Conservation (phyloP, 176 grass and related monocot genomes). For the Phoenix roebelenii region DNA sequence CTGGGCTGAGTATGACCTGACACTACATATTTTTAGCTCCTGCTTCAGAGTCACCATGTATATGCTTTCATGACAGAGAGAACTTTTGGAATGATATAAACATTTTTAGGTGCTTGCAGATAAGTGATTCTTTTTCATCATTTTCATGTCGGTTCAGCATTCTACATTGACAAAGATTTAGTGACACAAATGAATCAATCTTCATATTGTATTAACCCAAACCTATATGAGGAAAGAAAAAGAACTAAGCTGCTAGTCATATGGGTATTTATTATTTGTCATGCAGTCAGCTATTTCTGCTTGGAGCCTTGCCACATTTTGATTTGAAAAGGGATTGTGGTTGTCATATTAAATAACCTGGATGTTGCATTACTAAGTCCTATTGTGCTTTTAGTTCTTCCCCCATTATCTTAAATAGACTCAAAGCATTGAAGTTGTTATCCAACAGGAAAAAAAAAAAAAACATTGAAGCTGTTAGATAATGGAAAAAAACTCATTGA, state of each 20-base stretch:
- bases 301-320: no score
- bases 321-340: no score
- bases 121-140: constrained; percentile 13
- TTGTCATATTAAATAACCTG: no score
- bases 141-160: constrained; percentile 10
- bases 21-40: background rate
- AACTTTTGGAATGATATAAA: background rate
- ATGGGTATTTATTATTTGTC: no score
- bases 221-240: no score
- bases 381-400: no score
- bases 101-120: background rate
- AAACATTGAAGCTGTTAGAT: constrained; percentile 26
- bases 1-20: no score
- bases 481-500: constrained; percentile 49
- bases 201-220: no score
- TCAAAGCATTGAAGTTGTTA: constrained; percentile 1
- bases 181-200: no score
- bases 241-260: no score
- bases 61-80: background rate
- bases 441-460: background rate
- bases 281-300: no score
- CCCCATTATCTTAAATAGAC: background rate
- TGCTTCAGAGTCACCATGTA: background rate
- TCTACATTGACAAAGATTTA: background rate
- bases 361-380: no score